Conservation (phyloP, 2,329 filamentous ascomycete species). For the Penicillium sp. region DNA sequence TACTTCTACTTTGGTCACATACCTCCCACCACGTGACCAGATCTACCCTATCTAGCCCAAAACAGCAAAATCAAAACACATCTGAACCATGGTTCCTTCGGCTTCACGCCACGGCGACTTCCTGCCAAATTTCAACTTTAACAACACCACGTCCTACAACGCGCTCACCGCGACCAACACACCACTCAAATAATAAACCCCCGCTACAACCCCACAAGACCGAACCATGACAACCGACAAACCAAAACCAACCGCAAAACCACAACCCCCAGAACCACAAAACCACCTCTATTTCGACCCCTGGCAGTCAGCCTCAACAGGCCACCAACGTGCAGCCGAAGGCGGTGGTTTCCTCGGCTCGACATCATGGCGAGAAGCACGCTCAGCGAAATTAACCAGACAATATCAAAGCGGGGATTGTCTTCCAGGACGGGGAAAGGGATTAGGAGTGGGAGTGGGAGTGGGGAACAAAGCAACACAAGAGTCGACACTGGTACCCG, state of each 20-base stretch:
- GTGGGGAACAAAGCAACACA: not conserved
- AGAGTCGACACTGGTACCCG: not conserved
- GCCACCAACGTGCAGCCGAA: constrained; percentile 75
- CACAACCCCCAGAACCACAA: constrained; percentile 5
- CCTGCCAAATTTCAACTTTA: not conserved
- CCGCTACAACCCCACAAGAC: not conserved
- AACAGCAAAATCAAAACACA: constrained; percentile 27
- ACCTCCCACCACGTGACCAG: constrained; percentile 13
- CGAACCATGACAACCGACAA: not conserved
- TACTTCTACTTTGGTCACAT: not conserved
- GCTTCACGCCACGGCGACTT: constrained; percentile 10
- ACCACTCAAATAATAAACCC: not conserved
- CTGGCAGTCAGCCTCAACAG: constrained; percentile 67
- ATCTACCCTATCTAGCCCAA: constrained; percentile 23
- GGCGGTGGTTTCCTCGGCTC: constrained; percentile 63
- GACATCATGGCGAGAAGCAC: constrained; percentile 69
- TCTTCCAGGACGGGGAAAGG: not conserved
- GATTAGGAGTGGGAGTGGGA: not conserved
- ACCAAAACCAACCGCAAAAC: not conserved
- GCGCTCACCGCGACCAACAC: not conserved
- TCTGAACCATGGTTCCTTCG: constrained; percentile 17
- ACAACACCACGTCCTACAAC: not conserved
- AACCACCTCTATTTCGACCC: constrained; percentile 40
- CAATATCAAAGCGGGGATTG: constrained; percentile 67
- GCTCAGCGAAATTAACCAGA: constrained; percentile 64